A percentile compares a stretch with the other conserved stretches of the same genome.
phyloP scores from a whole-genome alignment of 305 asterid genomes.

The Coffea humblotiana region DNA sequence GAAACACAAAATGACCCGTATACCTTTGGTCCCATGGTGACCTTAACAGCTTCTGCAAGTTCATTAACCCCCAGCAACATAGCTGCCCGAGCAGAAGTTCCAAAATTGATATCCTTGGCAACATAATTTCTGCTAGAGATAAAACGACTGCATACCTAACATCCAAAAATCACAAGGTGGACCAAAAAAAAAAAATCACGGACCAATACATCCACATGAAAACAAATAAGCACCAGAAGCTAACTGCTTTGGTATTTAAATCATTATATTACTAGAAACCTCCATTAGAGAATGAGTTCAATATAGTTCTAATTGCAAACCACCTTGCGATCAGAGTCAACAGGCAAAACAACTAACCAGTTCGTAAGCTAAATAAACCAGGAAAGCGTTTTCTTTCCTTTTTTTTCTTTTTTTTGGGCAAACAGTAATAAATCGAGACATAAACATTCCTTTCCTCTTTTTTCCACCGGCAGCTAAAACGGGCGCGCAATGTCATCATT shows the following conservation, averaged over 20 bases:
- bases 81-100: constrained; percentile 66
- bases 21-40: constrained; percentile 98
- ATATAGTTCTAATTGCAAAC: neutral
- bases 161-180: constrained; percentile 23
- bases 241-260: neutral
- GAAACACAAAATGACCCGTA: neutral
- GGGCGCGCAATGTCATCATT: neutral
- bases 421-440: too few relatives aligned
- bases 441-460: neutral
- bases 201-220: too few relatives aligned
- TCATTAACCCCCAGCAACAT: constrained; percentile 88
- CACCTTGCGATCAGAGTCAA: neutral
- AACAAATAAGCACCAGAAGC: neutral
- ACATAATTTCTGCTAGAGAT: constrained; percentile 67
- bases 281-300: neutral
- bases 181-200: neutral
- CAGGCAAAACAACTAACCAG: neutral
- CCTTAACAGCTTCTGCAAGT: constrained; percentile 95
- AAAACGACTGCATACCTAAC: constrained; percentile 52
- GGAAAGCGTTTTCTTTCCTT: neutral
- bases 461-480: neutral
- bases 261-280: neutral
- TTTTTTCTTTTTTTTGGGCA: too few relatives aligned
- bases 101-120: constrained; percentile 80
- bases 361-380: neutral